Conservation (phyloP, 1,284 basidiomycete species). For the Salmacisia buchloeana region DNA sequence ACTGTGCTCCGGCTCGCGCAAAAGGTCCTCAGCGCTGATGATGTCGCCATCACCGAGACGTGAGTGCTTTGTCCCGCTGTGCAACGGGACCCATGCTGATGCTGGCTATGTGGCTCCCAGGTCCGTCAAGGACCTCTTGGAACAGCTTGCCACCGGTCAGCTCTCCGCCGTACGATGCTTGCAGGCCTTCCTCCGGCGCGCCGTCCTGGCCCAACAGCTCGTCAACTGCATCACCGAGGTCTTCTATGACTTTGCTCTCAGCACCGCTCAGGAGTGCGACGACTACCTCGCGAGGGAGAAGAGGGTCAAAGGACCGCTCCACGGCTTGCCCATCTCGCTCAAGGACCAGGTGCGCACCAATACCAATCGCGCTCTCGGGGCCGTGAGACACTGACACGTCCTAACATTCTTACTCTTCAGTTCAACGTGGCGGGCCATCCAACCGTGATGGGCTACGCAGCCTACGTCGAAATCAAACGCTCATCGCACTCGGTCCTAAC, state of each 20-base stretch:
- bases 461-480: conserved; percentile 57
- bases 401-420: conserved; percentile 3
- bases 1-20: conserved; percentile 15
- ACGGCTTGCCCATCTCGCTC: conserved; percentile 63
- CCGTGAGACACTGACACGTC: background rate
- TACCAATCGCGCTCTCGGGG: conserved; percentile 60
- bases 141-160: conserved; percentile 17
- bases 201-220: conserved; percentile 25
- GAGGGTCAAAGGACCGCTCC: conserved; percentile 59
- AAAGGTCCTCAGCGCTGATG: conserved; percentile 20
- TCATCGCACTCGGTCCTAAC: conserved; percentile 53
- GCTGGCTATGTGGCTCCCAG: background rate
- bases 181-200: conserved; percentile 24
- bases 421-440: background rate
- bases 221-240: conserved; percentile 28
- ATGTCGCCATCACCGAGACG: conserved; percentile 24
- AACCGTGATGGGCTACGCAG: conserved; percentile 59
- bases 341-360: conserved; percentile 64
- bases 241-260: conserved; percentile 12
- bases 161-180: conserved; percentile 20
- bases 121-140: conserved; percentile 18
- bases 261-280: conserved; percentile 50
- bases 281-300: conserved; percentile 56
- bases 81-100: no score
- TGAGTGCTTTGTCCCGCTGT: background rate